Percentiles rank a stretch among this genome's conserved stretches.
Conservation (phyloP, 2,329 filamentous ascomycete genomes). For the Chaetomiaceae sp. region DNA sequence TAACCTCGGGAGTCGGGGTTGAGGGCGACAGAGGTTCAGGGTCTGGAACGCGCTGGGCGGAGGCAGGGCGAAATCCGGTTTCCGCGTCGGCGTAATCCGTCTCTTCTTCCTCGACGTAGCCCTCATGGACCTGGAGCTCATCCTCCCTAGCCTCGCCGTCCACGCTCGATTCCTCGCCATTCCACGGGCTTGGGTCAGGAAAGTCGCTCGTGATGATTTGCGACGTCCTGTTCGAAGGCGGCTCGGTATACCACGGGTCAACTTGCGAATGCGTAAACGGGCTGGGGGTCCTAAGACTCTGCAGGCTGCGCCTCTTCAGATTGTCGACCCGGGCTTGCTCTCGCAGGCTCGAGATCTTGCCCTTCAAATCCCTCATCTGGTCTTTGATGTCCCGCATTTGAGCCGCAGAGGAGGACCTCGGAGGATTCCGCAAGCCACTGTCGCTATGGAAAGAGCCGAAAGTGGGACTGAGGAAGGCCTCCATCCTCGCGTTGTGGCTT, state of each 20-base stretch:
- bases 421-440: constrained; percentile 39
- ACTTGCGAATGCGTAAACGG: constrained; percentile 68
- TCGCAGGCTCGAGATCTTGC: constrained; percentile 74
- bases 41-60: constrained; percentile 7
- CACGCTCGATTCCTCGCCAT: constrained; percentile 29
- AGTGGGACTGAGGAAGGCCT: constrained; percentile 42
- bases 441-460: constrained; percentile 33
- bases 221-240: constrained; percentile 26
- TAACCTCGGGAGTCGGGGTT: constrained; percentile 21
- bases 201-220: constrained; percentile 8
- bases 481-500: constrained; percentile 31
- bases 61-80: constrained; percentile 24
- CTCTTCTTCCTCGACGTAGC: constrained; percentile 26
- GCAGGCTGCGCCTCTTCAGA: constrained; percentile 69
- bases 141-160: constrained; percentile 25
- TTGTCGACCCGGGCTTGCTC: constrained; percentile 76
- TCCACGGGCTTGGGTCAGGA: constrained; percentile 28
- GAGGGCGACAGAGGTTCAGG: constrained; percentile 8
- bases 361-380: constrained; percentile 80
- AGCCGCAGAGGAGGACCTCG: constrained; percentile 65
- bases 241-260: constrained; percentile 48
- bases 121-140: constrained; percentile 6
- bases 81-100: constrained; percentile 29
- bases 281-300: constrained; percentile 69
- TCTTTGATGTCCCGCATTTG: constrained; percentile 71